Conservation (phyloP, 371 early-diverging fungal genomes). For the Dinochytrium kinnereticum region DNA sequence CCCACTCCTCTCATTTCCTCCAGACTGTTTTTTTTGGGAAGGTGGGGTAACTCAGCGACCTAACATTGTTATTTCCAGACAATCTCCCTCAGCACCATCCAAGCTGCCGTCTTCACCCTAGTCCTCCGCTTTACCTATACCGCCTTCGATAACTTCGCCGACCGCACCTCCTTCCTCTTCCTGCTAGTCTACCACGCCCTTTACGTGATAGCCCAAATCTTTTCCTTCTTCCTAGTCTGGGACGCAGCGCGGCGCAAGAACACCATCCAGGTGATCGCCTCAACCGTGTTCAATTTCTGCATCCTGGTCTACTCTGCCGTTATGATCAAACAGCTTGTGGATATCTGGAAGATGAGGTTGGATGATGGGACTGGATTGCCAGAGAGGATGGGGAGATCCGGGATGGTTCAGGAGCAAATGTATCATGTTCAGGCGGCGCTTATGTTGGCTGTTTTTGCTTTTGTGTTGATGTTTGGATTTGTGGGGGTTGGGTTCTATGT, state of each 20-base stretch:
- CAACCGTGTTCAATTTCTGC: conserved; percentile 53
- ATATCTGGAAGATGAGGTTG: background rate
- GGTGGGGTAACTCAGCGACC: no score
- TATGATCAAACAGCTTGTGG: conserved; percentile 34
- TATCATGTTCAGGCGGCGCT: conserved; percentile 47
- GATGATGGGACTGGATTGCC: background rate
- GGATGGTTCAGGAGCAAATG: conserved; percentile 22
- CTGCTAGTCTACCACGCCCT: conserved; percentile 58
- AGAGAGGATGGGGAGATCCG: background rate
- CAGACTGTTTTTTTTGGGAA: no score
- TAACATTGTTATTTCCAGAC: background rate
- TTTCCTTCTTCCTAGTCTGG: conserved; percentile 53
- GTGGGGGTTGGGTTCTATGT: conserved; percentile 26
- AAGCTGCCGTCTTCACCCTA: background rate
- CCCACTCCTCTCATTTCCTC: no score
- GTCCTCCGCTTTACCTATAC: conserved; percentile 2
- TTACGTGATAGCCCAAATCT: conserved; percentile 58
- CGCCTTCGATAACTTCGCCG: conserved; percentile 16
- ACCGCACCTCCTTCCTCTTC: conserved; percentile 15
- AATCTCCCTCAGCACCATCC: background rate
- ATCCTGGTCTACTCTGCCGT: conserved; percentile 51
- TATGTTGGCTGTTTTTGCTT: no score
- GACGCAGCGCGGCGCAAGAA: conserved; percentile 60
- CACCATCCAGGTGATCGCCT: conserved; percentile 62
- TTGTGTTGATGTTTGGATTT: conserved; percentile 33